Base-by-base conservation (phyloP, 352 stramenopile genomes). In the Phytophthora gonapodyides region DNA sequence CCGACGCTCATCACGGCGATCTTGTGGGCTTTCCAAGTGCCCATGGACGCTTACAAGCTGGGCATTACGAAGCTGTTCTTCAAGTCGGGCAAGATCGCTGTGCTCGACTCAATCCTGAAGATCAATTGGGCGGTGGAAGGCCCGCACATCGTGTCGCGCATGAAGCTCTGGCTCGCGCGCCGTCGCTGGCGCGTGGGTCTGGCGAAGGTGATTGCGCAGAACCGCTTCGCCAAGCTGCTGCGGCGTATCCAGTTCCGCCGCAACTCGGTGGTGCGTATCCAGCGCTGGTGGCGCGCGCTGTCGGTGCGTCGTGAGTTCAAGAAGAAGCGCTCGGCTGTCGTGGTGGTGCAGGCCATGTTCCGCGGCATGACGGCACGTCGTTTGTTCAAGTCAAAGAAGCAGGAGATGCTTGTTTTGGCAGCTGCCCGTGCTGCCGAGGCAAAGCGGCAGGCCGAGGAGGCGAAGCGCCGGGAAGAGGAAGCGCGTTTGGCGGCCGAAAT, bases 11-110 rank as follows among this genome's bases (percentile, higher is more conserved):
- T 92, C 38, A 81, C 87, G 34, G 90, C 89, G 7, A 87, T 97
- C 12, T 69, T 97, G 33, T 97, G 87, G 87, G 88, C 89, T 6
- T 97, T 97, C 75, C 86, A 87, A 27, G 86, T 97, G 16, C 79
- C 88, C 15, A 76, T 81, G 11, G 84, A 95, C 57, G 84, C 83
- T 11, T 97, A 97, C 73, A 85, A 85, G 33, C 73, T 97, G 15
- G 90, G 90, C 65, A 82, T 84, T 30, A 97, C 90, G 9, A 92
- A 93, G 58, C 73, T 97, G 10, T 97, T 97, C 68, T 97, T 97
- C 71, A 95, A 94, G 73, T 91, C 89, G 4, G 90, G 90, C 48
- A 93, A 96, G 64, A 97, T 97, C 38, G 82, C 89, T 37, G 73
- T 91, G 9, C 64, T 97, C n/a, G 85, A 97, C 61, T 86, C 87